phyloP scores from a whole-genome alignment of 148 eudicot genomes.

The Silene latifolia region DNA sequence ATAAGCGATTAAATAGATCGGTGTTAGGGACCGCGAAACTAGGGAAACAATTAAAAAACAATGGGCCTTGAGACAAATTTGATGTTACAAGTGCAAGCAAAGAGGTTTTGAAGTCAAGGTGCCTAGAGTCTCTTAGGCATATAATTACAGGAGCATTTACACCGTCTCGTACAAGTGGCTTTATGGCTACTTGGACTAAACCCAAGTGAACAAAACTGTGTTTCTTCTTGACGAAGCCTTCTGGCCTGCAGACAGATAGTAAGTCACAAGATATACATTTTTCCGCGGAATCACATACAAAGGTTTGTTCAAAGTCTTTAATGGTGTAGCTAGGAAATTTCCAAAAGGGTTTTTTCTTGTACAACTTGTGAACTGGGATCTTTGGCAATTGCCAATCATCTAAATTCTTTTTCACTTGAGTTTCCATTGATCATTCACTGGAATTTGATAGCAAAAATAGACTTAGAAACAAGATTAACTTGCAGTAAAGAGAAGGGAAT shows the following conservation, averaged over 20 bases:
- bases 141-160: constrained; percentile 19
- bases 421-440: not conserved
- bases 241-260: not conserved
- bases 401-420: not conserved
- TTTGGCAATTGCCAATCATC: constrained; percentile 14
- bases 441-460: too few relatives aligned
- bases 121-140: constrained; percentile 22
- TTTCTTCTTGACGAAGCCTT: not conserved
- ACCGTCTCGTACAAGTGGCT: constrained; percentile 13
- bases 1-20: not conserved
- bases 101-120: constrained; percentile 8
- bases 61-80: constrained; percentile 19
- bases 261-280: not conserved
- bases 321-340: constrained; percentile 13
- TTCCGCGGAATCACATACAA: not conserved
- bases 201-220: constrained; percentile 22
- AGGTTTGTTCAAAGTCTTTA: constrained; percentile 10
- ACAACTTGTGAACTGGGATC: constrained; percentile 4
- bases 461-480: not conserved
- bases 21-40: constrained; percentile 1
- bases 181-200: constrained; percentile 17
- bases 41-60: constrained; percentile 23
- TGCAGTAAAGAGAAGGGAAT: too few relatives aligned
- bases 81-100: constrained; percentile 20
- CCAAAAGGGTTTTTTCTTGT: constrained; percentile 9